Evolutionary conservation across 495 filamentous ascomycete genomes (phyloP), one percentile per base, ranked within the genome.

Genomic region (Viridothelium virens): DNA sequence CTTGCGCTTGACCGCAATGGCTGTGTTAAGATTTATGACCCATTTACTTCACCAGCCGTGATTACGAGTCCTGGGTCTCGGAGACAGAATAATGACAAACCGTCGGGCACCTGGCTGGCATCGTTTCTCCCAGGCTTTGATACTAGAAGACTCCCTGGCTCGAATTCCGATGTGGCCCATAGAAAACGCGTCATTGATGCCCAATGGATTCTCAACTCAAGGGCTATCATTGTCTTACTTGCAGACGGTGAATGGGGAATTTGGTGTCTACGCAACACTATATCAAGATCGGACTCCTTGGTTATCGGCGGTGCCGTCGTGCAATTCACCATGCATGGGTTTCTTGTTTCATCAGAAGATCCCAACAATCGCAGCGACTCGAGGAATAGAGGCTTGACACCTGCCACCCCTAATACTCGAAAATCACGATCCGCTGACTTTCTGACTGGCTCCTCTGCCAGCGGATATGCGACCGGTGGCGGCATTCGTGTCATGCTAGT

Each of bases 181-280:
- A 84, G 92, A 41, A 97, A 96, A 73, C 84, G 83, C 1, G 84
- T 96, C 39, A 78, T 95, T n/a, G 87, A 87, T 66, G 89, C 91
- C 0, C 80, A 89, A 64, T 97, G 93, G 93, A 85, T 91, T 7
- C 79, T 87, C n/a, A 84, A 86, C 53, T 92, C 92, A 46, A 86
- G 83, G 50, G 88, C 88, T 12, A 81, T 96, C 46, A 78, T 96
- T 68, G 83, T 86, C 3, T 80, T 97, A 7, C 81, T 93, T 12
- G 83, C 83, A 4, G 91, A 96, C 74, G 93, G 91, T 0, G 88
- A 95, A 78, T 97, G 92, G 92, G 92, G 91, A 3, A 85, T 97
- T 37, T 97, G 93, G 92, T 91, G 95, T 76, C 79, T 92, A 38
- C 86, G 91, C 71, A 14, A 59, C n/a, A 34, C 31, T 14, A n/a